Evolutionary conservation across 2,329 filamentous ascomycete genomes (phyloP).

Genomic region (Talaromyces sp.): DNA sequence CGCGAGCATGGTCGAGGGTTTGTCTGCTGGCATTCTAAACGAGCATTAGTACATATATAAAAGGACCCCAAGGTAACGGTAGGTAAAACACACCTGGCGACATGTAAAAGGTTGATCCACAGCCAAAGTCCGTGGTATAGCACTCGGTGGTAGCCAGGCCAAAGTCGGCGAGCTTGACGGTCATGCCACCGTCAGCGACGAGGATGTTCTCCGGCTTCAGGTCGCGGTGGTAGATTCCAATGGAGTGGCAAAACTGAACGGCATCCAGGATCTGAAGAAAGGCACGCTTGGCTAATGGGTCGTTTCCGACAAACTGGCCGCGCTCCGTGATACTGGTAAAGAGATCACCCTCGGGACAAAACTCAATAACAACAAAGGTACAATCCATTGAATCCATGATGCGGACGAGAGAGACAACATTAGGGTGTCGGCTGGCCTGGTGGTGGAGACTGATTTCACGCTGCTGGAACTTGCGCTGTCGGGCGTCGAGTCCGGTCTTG

Average conservation of each 20-base stretch:
- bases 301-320: constrained; percentile 88
- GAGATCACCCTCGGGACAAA: constrained; percentile 92
- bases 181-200: constrained; percentile 80
- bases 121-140: constrained; percentile 89
- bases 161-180: constrained; percentile 95
- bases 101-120: constrained; percentile 99
- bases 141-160: constrained; percentile 83
- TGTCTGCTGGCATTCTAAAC: constrained; percentile 80
- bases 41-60: neutral
- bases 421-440: constrained; percentile 79
- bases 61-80: neutral
- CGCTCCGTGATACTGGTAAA: constrained; percentile 97
- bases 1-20: constrained; percentile 65
- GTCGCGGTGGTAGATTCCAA: constrained; percentile 95
- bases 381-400: constrained; percentile 89
- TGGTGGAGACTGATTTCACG: constrained; percentile 91
- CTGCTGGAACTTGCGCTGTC: constrained; percentile 86
- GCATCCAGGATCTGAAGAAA: constrained; percentile 97
- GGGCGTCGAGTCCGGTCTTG: constrained; percentile 84
- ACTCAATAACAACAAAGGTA: constrained; percentile 94
- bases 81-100: constrained; percentile 73
- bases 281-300: constrained; percentile 76
- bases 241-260: constrained; percentile 87
- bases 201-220: constrained; percentile 98
- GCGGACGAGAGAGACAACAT: constrained; percentile 89